A percentile compares a stretch with the other conserved stretches of the same genome.
These are phyloP conservation scores for Tuber aestivum DNA, from an alignment of 495 filamentous ascomycete genomes.

Conservation along the genomic window DNA sequence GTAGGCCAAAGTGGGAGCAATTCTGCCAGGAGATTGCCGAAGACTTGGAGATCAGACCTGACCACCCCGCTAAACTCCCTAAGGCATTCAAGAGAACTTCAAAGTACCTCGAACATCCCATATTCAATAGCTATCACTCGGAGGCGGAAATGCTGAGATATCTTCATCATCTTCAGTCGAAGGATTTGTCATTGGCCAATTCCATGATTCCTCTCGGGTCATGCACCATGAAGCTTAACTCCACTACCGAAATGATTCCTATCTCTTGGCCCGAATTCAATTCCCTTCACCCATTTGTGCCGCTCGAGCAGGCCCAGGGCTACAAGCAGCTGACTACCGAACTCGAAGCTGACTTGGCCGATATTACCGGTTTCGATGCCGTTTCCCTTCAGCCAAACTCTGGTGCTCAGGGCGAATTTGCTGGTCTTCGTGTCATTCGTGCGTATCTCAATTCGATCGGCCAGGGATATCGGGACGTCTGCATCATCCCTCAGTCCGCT, in stretches of 20 bases:
- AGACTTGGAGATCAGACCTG: conserved; percentile 46
- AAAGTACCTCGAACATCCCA: conserved; percentile 77
- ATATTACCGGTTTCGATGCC: conserved; percentile 85
- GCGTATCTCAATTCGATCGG: conserved; percentile 68
- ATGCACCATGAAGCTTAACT: conserved; percentile 99
- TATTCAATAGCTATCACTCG: conserved; percentile 96
- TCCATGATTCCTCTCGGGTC: conserved; percentile 99
- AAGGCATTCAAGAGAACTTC: conserved; percentile 64
- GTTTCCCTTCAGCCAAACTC: conserved; percentile 95
- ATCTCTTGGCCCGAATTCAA: conserved; percentile 81
- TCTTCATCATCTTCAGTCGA: conserved; percentile 89
- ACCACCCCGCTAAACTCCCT: conserved; percentile 48
- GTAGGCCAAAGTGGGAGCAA: conserved; percentile 41
- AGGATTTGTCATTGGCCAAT: conserved; percentile 89
- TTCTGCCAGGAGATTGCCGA: conserved; percentile 46
- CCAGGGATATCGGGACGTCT: conserved; percentile 73
- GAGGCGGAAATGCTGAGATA: conserved; percentile 95
- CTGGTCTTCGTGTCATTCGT: conserved; percentile 86
- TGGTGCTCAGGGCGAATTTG: conserved; percentile 93
- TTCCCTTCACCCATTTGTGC: conserved; percentile 78
- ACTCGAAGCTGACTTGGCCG: conserved; percentile 67
- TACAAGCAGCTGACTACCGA: conserved; percentile 65
- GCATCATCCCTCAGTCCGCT: conserved; percentile 91
- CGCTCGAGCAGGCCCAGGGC: conserved; percentile 57
- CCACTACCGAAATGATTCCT: conserved; percentile 87